Evolutionary conservation across 192 early-diverging fungal genomes (phyloP).

Genomic region (Ramicandelaber brevisporus): DNA sequence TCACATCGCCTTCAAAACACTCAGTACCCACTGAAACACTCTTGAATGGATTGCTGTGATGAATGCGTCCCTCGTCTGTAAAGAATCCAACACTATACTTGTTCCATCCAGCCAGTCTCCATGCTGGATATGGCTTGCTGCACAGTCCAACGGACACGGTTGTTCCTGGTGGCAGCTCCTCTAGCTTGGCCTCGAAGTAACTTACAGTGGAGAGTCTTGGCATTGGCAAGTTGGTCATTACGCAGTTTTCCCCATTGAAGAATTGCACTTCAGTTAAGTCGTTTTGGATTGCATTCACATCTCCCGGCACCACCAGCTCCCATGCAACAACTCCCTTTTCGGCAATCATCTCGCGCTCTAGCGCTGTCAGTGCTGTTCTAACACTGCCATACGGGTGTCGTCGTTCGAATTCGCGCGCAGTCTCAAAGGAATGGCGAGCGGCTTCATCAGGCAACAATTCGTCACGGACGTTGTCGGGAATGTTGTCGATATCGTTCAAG

Average conservation of each 20-base stretch:
- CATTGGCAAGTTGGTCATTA: constrained; percentile 56
- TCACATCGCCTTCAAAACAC: constrained; percentile 45
- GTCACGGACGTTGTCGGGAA: constrained; percentile 13
- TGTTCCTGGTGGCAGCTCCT: constrained; percentile 39
- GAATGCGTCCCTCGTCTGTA: constrained; percentile 32
- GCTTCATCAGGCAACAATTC: constrained; percentile 18
- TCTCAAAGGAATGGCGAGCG: constrained; percentile 22
- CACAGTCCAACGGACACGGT: constrained; percentile 42
- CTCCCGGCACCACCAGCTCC: constrained; percentile 49
- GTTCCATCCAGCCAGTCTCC: constrained; percentile 53
- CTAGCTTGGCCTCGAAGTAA: constrained; percentile 62
- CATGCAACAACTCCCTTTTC: constrained; percentile 64
- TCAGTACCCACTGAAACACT: constrained; percentile 29
- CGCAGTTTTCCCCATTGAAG: constrained; percentile 38
- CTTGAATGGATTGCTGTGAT: constrained; percentile 33
- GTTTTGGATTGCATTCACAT: constrained; percentile 29
- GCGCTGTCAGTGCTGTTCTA: constrained; percentile 42
- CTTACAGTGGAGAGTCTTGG: constrained; percentile 56
- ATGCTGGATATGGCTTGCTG: constrained; percentile 47
- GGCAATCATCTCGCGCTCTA: constrained; percentile 45
- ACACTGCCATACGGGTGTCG: constrained; percentile 45
- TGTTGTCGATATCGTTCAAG: constrained; percentile 13
- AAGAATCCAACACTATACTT: constrained; percentile 44
- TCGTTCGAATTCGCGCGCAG: constrained; percentile 33
- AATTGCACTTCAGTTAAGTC: constrained; percentile 52